A percentile compares a stretch with the other conserved stretches of the same genome.
Conservation (phyloP, 108 stramenopile species). For the Nitzschia palea region DNA sequence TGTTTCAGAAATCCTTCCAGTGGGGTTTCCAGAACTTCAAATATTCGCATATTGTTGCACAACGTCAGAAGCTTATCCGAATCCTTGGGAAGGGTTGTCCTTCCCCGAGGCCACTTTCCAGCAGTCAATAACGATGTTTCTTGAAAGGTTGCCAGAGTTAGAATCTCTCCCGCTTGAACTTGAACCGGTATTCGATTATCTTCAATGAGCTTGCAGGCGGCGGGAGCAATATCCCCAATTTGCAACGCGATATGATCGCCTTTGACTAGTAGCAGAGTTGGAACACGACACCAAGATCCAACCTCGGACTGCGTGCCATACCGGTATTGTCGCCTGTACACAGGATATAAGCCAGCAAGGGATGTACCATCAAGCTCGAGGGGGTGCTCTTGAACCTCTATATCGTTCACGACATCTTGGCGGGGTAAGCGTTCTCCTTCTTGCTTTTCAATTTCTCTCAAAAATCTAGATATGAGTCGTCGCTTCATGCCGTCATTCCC, state of each 20-base stretch:
- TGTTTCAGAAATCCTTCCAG: constrained; percentile 57
- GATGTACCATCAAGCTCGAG: constrained; percentile 45
- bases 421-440: constrained; percentile 8
- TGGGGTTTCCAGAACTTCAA: constrained; percentile 66
- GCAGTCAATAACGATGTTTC: constrained; percentile 14
- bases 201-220: constrained; percentile 33
- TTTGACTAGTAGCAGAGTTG: constrained; percentile 63
- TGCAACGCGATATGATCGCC: constrained; percentile 82
- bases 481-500: constrained; percentile 44
- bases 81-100: constrained; percentile 52
- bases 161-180: constrained; percentile 49
- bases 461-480: constrained; percentile 39
- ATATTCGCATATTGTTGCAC: constrained; percentile 68
- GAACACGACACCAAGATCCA: constrained; percentile 63
- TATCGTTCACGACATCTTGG: not conserved
- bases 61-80: constrained; percentile 58
- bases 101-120: constrained; percentile 45
- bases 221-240: constrained; percentile 74
- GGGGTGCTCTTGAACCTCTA: not conserved
- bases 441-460: constrained; percentile 33
- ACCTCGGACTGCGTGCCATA: constrained; percentile 13
- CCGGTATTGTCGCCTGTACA: constrained; percentile 47
- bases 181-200: not conserved
- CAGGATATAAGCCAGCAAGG: constrained; percentile 68
- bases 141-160: constrained; percentile 46